Base-by-base conservation (phyloP, 2,329 filamentous ascomycete genomes). In the Microcyclosporella mali region DNA sequence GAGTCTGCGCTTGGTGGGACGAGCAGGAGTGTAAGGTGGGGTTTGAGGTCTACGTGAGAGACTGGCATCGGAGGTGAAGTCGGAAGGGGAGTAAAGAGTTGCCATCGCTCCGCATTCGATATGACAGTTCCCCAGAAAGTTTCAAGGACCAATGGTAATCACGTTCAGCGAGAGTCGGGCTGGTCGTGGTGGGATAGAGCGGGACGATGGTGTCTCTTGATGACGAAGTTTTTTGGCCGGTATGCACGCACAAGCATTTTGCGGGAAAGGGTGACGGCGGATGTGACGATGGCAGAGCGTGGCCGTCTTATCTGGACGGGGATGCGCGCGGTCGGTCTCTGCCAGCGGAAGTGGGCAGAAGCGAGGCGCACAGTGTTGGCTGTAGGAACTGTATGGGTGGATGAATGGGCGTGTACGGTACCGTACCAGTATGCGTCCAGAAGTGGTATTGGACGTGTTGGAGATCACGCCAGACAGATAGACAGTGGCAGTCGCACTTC, bases 121-220 rank as follows among this genome's bases (percentile, higher is more conserved):
- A 25, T 6, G 21, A 52, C 47, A 34, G 32, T 41, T 43, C 40
- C 43, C 39, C 49, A 37, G n/a, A 16, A 37, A 37, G 37, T 45
- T 29, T 19, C 14, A 14, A 16, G 14, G 10, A 4, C 17, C 33
- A 15, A 18, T 37, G 3, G 27, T 29, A 25, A 16, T 19, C 33
- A 38, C 36, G 21, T 47, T 58, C 53, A 58, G 47, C 51, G 59
- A 19, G 46, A 41, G 51, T 58, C 54, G 33, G 45, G 42, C 25
- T 32, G 31, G 31, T 30, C 39, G 21, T 12, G 14, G 17, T 29
- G 30, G 40, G 37, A 48, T 44, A 38, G 46, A 38, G 48, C 50
- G 44, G 57, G 57, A 45, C 53, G 48, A 46, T 59, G 57, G 45
- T 57, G 52, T 48, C 56, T 50, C 50, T 59, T 60, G 47, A 61